Evolutionary conservation across 2,329 filamentous ascomycete species (phyloP), one percentile per base, ranked within the genome.

Genomic region (Claviceps lovelessii): DNA sequence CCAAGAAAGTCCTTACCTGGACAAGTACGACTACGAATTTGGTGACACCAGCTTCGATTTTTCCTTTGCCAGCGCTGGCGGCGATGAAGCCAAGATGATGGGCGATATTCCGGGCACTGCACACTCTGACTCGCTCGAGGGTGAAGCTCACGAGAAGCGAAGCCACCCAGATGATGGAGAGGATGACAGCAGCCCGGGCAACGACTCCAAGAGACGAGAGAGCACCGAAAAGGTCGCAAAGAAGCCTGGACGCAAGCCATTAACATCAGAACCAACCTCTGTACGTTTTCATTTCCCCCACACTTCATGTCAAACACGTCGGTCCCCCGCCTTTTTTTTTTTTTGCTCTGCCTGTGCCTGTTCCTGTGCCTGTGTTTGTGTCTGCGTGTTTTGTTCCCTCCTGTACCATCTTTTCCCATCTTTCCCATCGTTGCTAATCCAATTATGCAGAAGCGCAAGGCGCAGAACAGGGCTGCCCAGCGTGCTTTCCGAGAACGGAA

Each of bases 221-320:
- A 82, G 85, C 56, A 84, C 89, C 55, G 88, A 90, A 48, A 95
- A 93, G 72, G 77, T 84, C 47, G 82, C 88, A 29, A 97, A 97
- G 81, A 98, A 97, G 73, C 91, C 93, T 5, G 93, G 93, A 52
- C 83, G 93, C 59, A 98, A 98, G 76, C 93, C 91, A 23, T 76
- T 97, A 64, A 97, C 89, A 50, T 94, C 88, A 28, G 93, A 97
- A 70, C 93, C 93, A 29, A 97, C 88, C 62, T 93, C 90, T 61
- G 91, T 97, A 83, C 75, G 90, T 81, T 57, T 46, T 7, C 23
- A 13, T 28, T 2, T 28, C 10, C 19, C 29, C 7, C 13, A 17
- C 5, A 17, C 37, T 41, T 5, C 13, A 17, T 15, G 37, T 41
- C 15, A 17, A 41, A 41, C 37, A 17, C 15, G 4, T 41, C 13